Evolutionary conservation across 2,329 filamentous ascomycete species (phyloP), one percentile per base, ranked within the genome.

Genomic region (Colletotrichum filicis): DNA sequence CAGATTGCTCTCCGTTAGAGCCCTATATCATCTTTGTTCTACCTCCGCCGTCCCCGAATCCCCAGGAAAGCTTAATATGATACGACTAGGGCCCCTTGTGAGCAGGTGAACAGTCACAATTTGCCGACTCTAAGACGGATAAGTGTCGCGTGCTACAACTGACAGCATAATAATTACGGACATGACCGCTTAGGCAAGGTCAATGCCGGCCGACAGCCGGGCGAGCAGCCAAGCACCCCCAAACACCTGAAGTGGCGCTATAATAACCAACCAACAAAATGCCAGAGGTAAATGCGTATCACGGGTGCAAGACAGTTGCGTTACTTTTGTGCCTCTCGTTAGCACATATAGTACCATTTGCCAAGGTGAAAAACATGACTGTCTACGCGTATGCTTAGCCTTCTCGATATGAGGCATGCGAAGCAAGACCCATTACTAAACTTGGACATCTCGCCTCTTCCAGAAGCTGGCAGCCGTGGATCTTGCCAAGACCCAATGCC

Each of bases 41-140:
- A 9, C 53, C 32, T 60, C 46, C 46, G 62, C 26, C 14, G 28
- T 14, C 70, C 58, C 46, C 55, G 61, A 65, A 65, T 70, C 70
- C 67, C 60, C 70, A 71, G 66, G 66, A 73, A 70, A 73, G 71
- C 71, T 73, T 73, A 62, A 57, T 35, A 24, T 46, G 49, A 32
- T 46, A 42, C 32, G 16, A 22, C 57, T 28, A 35, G 70, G 55
- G 46, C 1, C 32, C 60, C 60, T 57, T 55, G 66, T 24, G 26
- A 30, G 5, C 35, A 11, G 30, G 8, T 53, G 30, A 11, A 16
- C 57, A 30, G 16, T 69, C 22, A 37, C 46, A 66, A 62, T 32
- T 28, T 46, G 19, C 37, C 14, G 9, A 30, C 11, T 28, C 9
- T 53, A 19, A 60, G 59, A 19, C 16, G 66, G 66, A 35, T 11